A percentile compares a stretch with the other conserved stretches of the same genome.
Evolutionary conservation across 1,284 basidiomycete species (phyloP).

Genomic region (Ustanciosporium gigantosporum): DNA sequence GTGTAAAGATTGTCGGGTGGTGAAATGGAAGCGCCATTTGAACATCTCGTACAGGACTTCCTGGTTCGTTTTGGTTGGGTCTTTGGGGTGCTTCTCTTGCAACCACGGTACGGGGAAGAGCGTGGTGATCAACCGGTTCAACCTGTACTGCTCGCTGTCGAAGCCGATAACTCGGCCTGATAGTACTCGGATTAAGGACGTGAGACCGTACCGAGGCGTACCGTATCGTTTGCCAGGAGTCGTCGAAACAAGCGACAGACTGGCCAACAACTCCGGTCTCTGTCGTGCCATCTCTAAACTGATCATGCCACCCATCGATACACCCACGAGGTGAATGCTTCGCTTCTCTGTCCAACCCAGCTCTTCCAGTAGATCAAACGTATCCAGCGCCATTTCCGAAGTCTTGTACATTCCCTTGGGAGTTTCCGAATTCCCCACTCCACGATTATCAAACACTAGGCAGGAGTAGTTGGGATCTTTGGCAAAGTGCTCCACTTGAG

Average conservation of each 20-base stretch:
- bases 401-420: conserved; percentile 66
- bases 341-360: conserved; percentile 72
- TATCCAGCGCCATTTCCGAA: conserved; percentile 77
- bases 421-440: conserved; percentile 76
- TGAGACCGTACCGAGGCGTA: conserved; percentile 50
- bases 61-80: conserved; percentile 33
- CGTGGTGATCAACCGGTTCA: conserved; percentile 68
- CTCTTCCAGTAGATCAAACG: conserved; percentile 69
- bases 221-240: conserved; percentile 37
- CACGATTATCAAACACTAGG: conserved; percentile 84
- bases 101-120: conserved; percentile 70
- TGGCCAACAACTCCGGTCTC: conserved; percentile 25
- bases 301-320: conserved; percentile 85
- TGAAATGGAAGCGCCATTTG: conserved; percentile 66
- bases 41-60: conserved; percentile 61
- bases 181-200: conserved; percentile 59
- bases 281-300: conserved; percentile 62
- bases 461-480: conserved; percentile 64
- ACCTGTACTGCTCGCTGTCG: conserved; percentile 66
- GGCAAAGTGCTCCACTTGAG: conserved; percentile 60
- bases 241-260: conserved; percentile 51
- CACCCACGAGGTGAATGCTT: conserved; percentile 74
- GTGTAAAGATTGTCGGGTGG: conserved; percentile 68
- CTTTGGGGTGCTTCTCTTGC: conserved; percentile 51
- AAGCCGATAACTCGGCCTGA: conserved; percentile 64